Conservation (phyloP, 352 stramenopile species). For the Globisporangium lucens region DNA sequence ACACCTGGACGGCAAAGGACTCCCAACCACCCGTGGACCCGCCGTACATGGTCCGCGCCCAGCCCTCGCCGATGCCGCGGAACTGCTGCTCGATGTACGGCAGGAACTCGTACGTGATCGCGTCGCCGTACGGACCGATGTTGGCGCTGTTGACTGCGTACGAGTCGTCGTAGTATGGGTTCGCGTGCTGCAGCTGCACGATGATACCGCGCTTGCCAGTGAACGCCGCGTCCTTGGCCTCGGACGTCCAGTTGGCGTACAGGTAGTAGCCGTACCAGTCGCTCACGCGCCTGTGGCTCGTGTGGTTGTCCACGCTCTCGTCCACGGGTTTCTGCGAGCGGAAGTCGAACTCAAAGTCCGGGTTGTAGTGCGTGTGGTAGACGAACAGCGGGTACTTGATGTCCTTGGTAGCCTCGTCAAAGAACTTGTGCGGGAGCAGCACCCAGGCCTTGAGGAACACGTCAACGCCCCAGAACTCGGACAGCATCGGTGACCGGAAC, state of each 20-base stretch:
- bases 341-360: constrained; percentile 61
- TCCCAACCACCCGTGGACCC: constrained; percentile 72
- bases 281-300: constrained; percentile 8
- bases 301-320: constrained; percentile 19
- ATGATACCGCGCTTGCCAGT: constrained; percentile 66
- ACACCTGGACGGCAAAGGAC: constrained; percentile 69
- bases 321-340: constrained; percentile 24
- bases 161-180: constrained; percentile 80
- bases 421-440: constrained; percentile 65
- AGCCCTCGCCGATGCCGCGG: constrained; percentile 59
- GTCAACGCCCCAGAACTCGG: constrained; percentile 66
- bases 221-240: constrained; percentile 40
- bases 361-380: constrained; percentile 76
- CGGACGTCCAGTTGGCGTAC: constrained; percentile 73
- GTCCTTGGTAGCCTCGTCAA: constrained; percentile 39
- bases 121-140: constrained; percentile 69
- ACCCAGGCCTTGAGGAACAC: constrained; percentile 71
- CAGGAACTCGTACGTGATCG: constrained; percentile 77
- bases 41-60: constrained; percentile 74
- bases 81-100: constrained; percentile 58
- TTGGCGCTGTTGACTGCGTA: constrained; percentile 78
- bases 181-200: constrained; percentile 73
- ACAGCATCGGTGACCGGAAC: constrained; percentile 59
- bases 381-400: constrained; percentile 71
- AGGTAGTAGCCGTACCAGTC: constrained; percentile 66